phyloP scores from a whole-genome alignment of 352 stramenopile genomes.

The Globisporangium paroecandrum region DNA sequence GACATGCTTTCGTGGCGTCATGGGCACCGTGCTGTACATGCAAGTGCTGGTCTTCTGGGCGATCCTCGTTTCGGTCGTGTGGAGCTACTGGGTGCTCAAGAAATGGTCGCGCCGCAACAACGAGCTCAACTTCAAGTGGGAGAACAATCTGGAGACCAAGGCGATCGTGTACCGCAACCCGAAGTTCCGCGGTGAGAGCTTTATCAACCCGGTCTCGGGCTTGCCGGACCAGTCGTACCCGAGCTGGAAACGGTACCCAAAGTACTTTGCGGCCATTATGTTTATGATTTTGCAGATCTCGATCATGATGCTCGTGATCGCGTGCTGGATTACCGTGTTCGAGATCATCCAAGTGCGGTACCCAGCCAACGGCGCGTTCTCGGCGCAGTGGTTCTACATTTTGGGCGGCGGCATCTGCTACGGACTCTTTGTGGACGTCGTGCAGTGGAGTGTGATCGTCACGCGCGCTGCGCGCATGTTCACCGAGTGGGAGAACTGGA shows the following conservation, averaged over 20 bases:
- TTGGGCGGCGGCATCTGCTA: slow-evolving; percentile 71
- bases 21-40: slow-evolving; percentile 82
- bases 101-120: slow-evolving; percentile 72
- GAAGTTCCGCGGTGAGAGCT: slow-evolving; percentile 52
- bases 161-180: slow-evolving; percentile 74
- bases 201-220: slow-evolving; percentile 64
- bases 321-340: slow-evolving; percentile 81
- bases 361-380: slow-evolving; percentile 57
- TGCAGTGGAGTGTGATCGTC: slow-evolving; percentile 82
- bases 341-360: slow-evolving; percentile 76
- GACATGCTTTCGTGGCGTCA: slow-evolving; percentile 52
- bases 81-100: slow-evolving; percentile 83
- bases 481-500: slow-evolving; percentile 84
- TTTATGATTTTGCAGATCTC: slow-evolving; percentile 83
- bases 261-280: slow-evolving; percentile 51
- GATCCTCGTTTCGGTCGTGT: slow-evolving; percentile 71
- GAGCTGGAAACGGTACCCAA: slow-evolving; percentile 72
- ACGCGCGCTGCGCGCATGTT: slow-evolving; percentile 65
- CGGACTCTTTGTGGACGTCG: slow-evolving; percentile 77
- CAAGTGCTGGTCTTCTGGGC: slow-evolving; percentile 70
- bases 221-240: slow-evolving; percentile 63
- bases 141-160: slow-evolving; percentile 63
- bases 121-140: slow-evolving; percentile 70
- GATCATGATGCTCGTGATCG: slow-evolving; percentile 85
- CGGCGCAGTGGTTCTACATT: slow-evolving; percentile 81